Evolutionary conservation across 208 protist species (phyloP).

Genomic region (Herpetomonas samuelpessoai): DNA sequence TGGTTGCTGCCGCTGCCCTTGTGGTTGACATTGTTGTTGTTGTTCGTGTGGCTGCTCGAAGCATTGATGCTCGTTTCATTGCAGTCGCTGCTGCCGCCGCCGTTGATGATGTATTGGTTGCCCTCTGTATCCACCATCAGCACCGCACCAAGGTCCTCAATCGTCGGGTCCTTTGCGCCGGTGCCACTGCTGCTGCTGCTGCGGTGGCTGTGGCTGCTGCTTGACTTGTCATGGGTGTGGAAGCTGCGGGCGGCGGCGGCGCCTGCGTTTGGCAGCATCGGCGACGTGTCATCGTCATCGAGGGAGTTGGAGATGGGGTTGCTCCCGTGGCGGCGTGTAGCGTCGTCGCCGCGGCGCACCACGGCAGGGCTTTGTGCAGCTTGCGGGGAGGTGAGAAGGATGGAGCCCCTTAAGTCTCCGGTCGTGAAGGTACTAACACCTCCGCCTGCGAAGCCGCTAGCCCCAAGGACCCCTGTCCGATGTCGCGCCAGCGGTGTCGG

Average conservation of each 20-base stretch:
- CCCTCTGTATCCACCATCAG: neutral
- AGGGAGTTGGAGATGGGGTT: neutral
- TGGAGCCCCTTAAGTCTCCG: slow-evolving; percentile 27
- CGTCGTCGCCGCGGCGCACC: too few species aligned
- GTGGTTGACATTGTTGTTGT: neutral
- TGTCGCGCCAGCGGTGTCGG: too few species aligned
- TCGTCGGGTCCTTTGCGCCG: neutral
- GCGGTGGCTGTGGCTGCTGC: neutral
- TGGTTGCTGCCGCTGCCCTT: too few species aligned
- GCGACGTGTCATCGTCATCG: neutral
- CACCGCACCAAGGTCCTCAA: neutral
- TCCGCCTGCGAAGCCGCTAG: too few species aligned
- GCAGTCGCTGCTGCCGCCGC: neutral
- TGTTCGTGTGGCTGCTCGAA: slow-evolving; percentile 1
- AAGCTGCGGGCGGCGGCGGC: too few species aligned
- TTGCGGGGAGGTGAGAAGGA: slow-evolving; percentile 24
- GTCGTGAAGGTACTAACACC: too few species aligned
- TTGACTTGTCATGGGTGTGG: neutral
- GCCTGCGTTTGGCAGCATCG: too few species aligned
- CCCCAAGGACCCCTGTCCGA: too few species aligned
- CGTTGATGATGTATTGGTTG: neutral
- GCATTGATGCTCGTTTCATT: neutral
- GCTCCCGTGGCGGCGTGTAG: too few species aligned
- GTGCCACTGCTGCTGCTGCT: neutral
- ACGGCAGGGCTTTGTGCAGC: too few species aligned